Conservation (phyloP, 2,329 filamentous ascomycete species). For the Parafenestella ontariensis region DNA sequence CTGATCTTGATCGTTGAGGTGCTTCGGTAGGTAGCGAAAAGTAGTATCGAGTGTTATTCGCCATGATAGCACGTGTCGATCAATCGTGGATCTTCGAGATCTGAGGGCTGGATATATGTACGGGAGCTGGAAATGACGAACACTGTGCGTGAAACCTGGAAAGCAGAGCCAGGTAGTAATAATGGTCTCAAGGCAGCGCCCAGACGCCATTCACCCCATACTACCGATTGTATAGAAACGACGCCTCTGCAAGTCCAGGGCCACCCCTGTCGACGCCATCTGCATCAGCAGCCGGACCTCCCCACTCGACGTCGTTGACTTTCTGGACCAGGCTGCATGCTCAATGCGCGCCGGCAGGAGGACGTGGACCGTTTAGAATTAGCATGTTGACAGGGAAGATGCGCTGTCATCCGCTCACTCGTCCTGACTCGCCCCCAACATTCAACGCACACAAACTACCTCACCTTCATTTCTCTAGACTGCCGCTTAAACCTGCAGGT, state of each 20-base stretch:
- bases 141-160: constrained; percentile 2
- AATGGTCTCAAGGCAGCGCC: constrained; percentile 36
- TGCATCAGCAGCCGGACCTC: constrained; percentile 46
- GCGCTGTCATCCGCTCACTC: constrained; percentile 50
- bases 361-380: constrained; percentile 48
- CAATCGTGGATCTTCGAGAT: constrained; percentile 14
- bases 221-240: constrained; percentile 35
- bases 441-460: constrained; percentile 30
- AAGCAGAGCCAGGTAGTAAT: constrained; percentile 37
- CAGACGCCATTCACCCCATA: constrained; percentile 51
- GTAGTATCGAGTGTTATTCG: constrained; percentile 46
- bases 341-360: constrained; percentile 43
- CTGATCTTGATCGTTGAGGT: constrained; percentile 43
- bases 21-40: constrained; percentile 48
- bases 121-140: constrained; percentile 21
- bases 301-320: constrained; percentile 39
- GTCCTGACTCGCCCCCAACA: constrained; percentile 39
- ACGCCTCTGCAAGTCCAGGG: constrained; percentile 41
- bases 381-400: constrained; percentile 39
- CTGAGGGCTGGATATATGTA: constrained; percentile 21
- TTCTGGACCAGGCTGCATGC: constrained; percentile 41
- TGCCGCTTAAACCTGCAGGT: constrained; percentile 32
- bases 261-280: constrained; percentile 36
- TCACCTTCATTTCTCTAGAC: constrained; percentile 36
- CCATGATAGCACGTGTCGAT: constrained; percentile 38